Evolutionary conservation across 129 eudicot genomes (phyloP), one percentile per base, ranked within the genome.

Genomic region (Tagetes patula): DNA sequence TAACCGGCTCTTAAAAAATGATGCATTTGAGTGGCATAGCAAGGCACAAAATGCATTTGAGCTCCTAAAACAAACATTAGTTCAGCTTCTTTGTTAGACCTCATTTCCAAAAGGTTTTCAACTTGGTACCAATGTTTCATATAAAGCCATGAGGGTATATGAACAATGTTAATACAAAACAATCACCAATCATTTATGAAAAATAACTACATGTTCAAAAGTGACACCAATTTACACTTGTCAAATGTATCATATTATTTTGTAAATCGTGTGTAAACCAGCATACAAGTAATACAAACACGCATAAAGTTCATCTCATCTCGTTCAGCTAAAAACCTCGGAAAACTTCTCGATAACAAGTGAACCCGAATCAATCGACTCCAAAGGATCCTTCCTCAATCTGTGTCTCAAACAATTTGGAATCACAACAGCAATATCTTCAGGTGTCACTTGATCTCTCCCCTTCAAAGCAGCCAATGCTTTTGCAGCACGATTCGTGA

Each of bases 381-480:
- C 97, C 83, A 92, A 70, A 30, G 97, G 97, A 83, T 92, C 97
- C 81, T 89, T 92, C 75, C 97, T 79, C 20, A 89, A 85, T 27
- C 96, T 75, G 84, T 91, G 97, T 82, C 97, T 87, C 83, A 92
- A 83, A 80, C 96, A 92, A 76, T 92, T 92, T 8, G 96, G 96
- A 49, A 92, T 92, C 59, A 89, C 96, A 69, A 89, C 90, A 12
- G 90, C 93, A 73, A 91, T 89, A 83, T 92, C 97, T 84, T 92
- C 97, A 2, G 88, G 12, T 10, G 85, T 87, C 43, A 89, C 96
- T 80, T 85, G 77, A 62, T 89, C 97, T 70, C 97, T 85, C 54
- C 96, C 97, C 69, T 92, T 92, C 50, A 92, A 89, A 45, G 96
- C 86, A 30, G 97, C 97, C 83, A 89, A 82, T 55, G 97, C 96